Base-by-base conservation (phyloP, 148 eudicot species). In the Mesembryanthemum crystallinum region DNA sequence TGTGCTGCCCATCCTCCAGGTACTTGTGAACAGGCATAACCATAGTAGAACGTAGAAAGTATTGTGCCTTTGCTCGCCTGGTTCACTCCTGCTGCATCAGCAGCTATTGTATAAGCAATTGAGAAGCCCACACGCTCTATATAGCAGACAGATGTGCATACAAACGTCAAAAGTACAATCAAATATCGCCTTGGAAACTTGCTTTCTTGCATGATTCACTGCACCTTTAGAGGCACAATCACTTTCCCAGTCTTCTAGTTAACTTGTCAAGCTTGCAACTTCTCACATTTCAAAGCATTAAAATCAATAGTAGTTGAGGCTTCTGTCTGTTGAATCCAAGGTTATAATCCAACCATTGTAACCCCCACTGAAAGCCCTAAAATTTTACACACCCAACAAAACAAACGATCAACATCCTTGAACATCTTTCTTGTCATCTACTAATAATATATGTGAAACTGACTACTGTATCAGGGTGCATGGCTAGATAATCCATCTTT, bases 1-100 rank as follows among this genome's bases (percentile, higher is more conserved):
- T 94, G 98, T 71, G 98, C 98, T 67, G 94, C 90, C 98, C 97
- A 94, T 51, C 97, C 98, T 77, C 97, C 98, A 10, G 98, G 97
- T 33, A 94, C 90, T 73, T 94, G 98, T 28, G 98, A 94, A 78
- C 89, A 90, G 14, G 97, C 97, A 65, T 94, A 94, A 7, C 98
- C 98, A 78, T 90, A 94, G 66, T 91, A 94, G 78, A 94, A 94
- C 45, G 97, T 87, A 2, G 98, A 94, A 66, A 94, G 94, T 76
- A 94, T 91, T 20, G 84, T 85, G 81, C 98, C 98, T 85, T 94
- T 94, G 80, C 90, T 94, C 25, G 94, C 84, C 69, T 94, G 95
- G 63, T 78, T 85, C 25, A 90, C 90, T 51, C 89, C 92, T 39
- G 81, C 89, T 45, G 88, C 92, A 85, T 90, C 95, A 71, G 95